These are phyloP conservation scores for Acanthamoeba healyi DNA, from an alignment of 208 protist species.

Conservation along the genomic window DNA sequence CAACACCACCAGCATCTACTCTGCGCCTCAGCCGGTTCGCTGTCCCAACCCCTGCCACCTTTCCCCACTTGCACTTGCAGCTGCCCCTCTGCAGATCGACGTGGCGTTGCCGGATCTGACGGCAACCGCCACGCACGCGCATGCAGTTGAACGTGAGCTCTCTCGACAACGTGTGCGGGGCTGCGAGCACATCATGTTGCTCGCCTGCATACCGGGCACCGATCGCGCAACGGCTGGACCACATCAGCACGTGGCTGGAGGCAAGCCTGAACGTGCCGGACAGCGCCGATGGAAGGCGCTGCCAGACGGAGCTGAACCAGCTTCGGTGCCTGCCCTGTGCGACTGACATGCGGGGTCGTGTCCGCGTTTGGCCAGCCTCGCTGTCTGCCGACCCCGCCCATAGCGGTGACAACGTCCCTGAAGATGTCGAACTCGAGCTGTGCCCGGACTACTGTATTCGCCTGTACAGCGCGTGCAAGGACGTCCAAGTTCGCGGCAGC, in stretches of 20 bases:
- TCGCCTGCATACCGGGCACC: background rate
- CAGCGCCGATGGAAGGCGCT: background rate
- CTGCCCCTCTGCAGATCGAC: too few relatives aligned
- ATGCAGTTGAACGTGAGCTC: background rate
- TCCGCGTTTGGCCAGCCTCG: background rate
- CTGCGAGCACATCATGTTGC: background rate
- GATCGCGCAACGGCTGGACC: background rate
- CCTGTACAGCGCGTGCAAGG: constrained; percentile 20
- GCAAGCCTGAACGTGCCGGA: background rate
- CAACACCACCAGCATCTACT: background rate
- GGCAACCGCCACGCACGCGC: background rate
- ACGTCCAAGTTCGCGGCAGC: background rate
- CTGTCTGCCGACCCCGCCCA: background rate
- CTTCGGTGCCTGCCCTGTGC: constrained; percentile 15
- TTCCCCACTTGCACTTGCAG: too few relatives aligned
- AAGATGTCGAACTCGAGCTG: constrained; percentile 29
- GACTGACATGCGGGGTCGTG: background rate
- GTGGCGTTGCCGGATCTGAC: background rate
- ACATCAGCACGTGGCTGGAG: background rate
- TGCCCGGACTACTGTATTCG: constrained; percentile 30
- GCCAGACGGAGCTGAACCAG: background rate
- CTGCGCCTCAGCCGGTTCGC: background rate
- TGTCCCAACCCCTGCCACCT: background rate
- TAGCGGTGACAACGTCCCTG: background rate
- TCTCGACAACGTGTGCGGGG: background rate